A percentile compares a stretch with the other conserved stretches of the same genome.
Evolutionary conservation across 176 grass and related monocot species (phyloP).

Genomic region (Poa pratensis): DNA sequence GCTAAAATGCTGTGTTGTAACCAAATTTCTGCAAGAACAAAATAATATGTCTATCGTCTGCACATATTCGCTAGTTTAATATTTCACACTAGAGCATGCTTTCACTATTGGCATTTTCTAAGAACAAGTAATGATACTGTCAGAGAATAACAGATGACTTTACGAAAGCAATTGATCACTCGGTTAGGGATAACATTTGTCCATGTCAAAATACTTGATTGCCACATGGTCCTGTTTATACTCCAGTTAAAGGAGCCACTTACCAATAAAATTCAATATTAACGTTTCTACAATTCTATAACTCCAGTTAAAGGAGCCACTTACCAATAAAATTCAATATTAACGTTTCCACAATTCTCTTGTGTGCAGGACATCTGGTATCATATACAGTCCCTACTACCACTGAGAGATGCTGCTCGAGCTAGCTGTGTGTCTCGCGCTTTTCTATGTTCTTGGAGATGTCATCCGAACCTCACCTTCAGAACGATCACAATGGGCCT

Average conservation of each 20-base stretch:
- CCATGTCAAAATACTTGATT: neutral
- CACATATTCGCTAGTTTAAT: neutral
- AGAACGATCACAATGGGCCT: neutral
- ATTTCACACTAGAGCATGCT: neutral
- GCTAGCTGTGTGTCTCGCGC: neutral
- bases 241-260: neutral
- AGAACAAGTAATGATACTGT: neutral
- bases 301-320: neutral
- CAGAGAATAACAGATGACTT: neutral
- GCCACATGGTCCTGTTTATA: neutral
- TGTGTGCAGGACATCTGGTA: conserved; percentile 2
- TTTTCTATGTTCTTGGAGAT: neutral
- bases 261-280: neutral
- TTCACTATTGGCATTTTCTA: neutral
- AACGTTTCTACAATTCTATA: neutral
- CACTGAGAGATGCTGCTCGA: conserved; percentile 12
- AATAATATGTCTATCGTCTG: neutral
- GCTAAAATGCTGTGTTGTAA: neutral
- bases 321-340: neutral
- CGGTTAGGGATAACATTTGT: neutral
- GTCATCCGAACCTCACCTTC: conserved; percentile 1
- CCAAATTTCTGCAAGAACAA: neutral
- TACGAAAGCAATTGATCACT: neutral
- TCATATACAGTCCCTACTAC: conserved; percentile 8
- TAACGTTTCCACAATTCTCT: neutral